These are phyloP conservation scores for Cercospora sesami DNA, from an alignment of 2,329 filamentous ascomycete species.

Conservation along the genomic window DNA sequence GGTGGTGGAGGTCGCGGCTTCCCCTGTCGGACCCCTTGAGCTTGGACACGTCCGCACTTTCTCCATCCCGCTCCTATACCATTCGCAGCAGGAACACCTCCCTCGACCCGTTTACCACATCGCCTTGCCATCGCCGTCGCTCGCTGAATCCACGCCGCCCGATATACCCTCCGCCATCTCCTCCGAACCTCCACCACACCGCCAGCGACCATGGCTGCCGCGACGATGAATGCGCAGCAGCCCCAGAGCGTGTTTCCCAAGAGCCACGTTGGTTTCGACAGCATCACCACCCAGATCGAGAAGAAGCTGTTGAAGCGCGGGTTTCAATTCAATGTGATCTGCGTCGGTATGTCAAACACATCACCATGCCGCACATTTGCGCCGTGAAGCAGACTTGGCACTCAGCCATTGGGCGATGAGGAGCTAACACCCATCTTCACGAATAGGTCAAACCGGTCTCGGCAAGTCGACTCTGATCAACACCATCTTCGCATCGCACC, in stretches of 20 bases:
- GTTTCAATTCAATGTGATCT: constrained; percentile 99
- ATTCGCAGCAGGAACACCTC: constrained; percentile 13
- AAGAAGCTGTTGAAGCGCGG: constrained; percentile 99
- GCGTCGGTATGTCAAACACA: constrained; percentile 74
- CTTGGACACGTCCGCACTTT: constrained; percentile 23
- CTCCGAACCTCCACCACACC: not conserved
- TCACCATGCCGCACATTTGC: not conserved
- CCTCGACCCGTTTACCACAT: constrained; percentile 18
- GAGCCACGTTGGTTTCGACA: constrained; percentile 99
- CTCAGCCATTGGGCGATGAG: constrained; percentile 7
- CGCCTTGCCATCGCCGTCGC: constrained; percentile 7
- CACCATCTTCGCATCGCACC: constrained; percentile 99
- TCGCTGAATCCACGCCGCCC: constrained; percentile 9
- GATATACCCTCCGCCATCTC: constrained; percentile 5
- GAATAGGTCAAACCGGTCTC: constrained; percentile 91
- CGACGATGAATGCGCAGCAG: constrained; percentile 54
- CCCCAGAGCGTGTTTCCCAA: constrained; percentile 71
- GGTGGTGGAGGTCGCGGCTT: constrained; percentile 14
- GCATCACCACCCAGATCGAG: constrained; percentile 99
- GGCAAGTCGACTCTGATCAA: constrained; percentile 99
- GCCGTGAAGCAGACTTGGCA: not conserved
- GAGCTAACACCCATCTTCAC: constrained; percentile 12
- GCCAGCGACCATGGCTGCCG: constrained; percentile 24
- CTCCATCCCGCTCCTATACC: constrained; percentile 18
- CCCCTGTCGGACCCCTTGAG: constrained; percentile 27